These are phyloP conservation scores for Arthrinium phaeospermum DNA, from an alignment of 2,329 filamentous ascomycete genomes.

Conservation along the genomic window DNA sequence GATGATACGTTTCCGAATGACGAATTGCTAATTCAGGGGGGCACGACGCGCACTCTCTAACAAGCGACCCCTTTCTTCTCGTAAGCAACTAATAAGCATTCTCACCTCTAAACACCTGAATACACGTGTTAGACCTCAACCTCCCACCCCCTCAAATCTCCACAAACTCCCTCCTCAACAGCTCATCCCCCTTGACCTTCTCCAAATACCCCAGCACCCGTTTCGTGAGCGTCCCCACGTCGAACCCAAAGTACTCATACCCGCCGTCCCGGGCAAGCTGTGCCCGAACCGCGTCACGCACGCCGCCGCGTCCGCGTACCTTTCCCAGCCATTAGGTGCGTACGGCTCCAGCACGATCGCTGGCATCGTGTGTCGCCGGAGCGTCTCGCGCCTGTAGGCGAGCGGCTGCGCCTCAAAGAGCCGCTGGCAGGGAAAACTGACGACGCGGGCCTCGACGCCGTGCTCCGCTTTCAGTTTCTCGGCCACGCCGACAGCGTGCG, in stretches of 20 bases:
- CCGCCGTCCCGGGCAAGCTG: conserved; percentile 57
- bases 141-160: conserved; percentile 5
- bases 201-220: conserved; percentile 24
- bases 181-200: conserved; percentile 21
- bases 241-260: conserved; percentile 63
- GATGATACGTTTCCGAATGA: too few relatives aligned
- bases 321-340: conserved; percentile 62
- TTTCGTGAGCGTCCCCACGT: conserved; percentile 34
- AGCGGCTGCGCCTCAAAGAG: conserved; percentile 49
- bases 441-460: conserved; percentile 45
- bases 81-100: too few relatives aligned
- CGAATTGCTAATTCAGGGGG: too few relatives aligned
- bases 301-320: conserved; percentile 62
- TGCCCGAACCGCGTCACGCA: conserved; percentile 62
- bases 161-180: conserved; percentile 25
- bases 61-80: too few relatives aligned
- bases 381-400: conserved; percentile 51
- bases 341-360: conserved; percentile 67
- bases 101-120: too few relatives aligned
- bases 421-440: conserved; percentile 52
- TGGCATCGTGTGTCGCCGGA: conserved; percentile 51
- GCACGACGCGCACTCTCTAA: too few relatives aligned
- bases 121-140: not conserved
- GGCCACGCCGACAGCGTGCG: conserved; percentile 49
- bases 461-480: conserved; percentile 43